Evolutionary conservation across 768 basidiomycete genomes (phyloP).

Genomic region (Podaxis pistillaris): DNA sequence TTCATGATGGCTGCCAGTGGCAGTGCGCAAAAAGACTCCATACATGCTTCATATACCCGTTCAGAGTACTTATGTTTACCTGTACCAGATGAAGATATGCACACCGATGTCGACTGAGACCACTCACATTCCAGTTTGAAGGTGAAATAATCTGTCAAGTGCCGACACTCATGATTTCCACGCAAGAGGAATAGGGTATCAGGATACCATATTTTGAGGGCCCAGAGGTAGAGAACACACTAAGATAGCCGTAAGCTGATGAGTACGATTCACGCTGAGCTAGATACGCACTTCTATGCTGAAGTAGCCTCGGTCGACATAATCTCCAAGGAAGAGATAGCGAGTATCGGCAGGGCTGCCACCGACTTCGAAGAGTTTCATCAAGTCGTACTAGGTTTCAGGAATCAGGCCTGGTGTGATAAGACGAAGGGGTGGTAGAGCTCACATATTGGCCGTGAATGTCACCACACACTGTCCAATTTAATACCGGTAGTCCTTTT

Average conservation of each 20-base stretch:
- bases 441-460: constrained; percentile 99
- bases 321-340: constrained; percentile 91
- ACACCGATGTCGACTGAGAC: neutral
- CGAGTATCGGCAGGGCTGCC: constrained; percentile 93
- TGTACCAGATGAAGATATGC: constrained; percentile 28
- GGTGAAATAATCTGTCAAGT: constrained; percentile 97
- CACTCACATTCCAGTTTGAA: constrained; percentile 96
- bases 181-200: constrained; percentile 94
- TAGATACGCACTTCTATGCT: constrained; percentile 72
- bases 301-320: constrained; percentile 92
- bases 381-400: constrained; percentile 73
- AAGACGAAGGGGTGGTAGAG: constrained; percentile 18
- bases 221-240: constrained; percentile 98
- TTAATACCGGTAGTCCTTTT: neutral
- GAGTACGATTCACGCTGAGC: neutral
- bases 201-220: constrained; percentile 99
- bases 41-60: constrained; percentile 93
- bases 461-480: constrained; percentile 84
- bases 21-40: constrained; percentile 95
- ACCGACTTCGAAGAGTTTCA: constrained; percentile 94
- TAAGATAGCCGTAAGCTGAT: constrained; percentile 29
- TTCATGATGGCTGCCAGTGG: constrained; percentile 99
- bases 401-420: constrained; percentile 8
- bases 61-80: constrained; percentile 99
- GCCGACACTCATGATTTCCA: constrained; percentile 98